A percentile compares a stretch with the other conserved stretches of the same genome.
These are phyloP conservation scores for Pythium phragmiticola DNA, from an alignment of 352 stramenopile genomes.

Conservation along the genomic window DNA sequence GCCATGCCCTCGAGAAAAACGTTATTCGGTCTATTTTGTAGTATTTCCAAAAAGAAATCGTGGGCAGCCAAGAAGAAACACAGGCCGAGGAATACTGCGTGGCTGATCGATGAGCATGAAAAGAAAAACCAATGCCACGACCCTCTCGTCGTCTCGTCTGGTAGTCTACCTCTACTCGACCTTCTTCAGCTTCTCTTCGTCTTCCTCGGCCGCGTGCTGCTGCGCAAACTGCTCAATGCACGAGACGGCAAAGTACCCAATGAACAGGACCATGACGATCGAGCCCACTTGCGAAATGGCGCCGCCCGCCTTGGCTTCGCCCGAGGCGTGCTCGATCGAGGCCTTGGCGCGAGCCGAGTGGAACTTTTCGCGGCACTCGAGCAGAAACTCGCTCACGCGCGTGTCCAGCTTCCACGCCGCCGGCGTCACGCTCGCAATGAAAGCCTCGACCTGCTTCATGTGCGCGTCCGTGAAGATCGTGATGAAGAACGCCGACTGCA, in stretches of 20 bases:
- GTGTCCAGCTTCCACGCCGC: conserved; percentile 73
- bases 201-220: conserved; percentile 85
- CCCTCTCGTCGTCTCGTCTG: not conserved
- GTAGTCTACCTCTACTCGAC: conserved; percentile 28
- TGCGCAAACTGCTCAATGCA: conserved; percentile 91
- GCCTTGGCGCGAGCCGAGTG: conserved; percentile 72
- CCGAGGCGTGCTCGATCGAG: conserved; percentile 50
- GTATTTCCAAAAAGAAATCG: conserved; percentile 4
- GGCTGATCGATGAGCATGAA: not conserved
- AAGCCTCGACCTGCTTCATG: conserved; percentile 81
- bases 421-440: conserved; percentile 77
- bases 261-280: conserved; percentile 85
- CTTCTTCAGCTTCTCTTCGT: conserved; percentile 87
- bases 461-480: conserved; percentile 89
- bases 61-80: not conserved
- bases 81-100: too few relatives aligned
- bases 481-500: conserved; percentile 90
- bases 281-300: conserved; percentile 81
- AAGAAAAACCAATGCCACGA: not conserved
- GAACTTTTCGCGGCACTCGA: conserved; percentile 87
- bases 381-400: conserved; percentile 80
- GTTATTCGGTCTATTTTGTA: conserved; percentile 25
- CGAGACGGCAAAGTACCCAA: conserved; percentile 88
- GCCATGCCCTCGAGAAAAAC: too few relatives aligned
- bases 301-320: conserved; percentile 43